phyloP scores from a whole-genome alignment of 805 yeast species.

The Lipomyces chichibuensis region DNA sequence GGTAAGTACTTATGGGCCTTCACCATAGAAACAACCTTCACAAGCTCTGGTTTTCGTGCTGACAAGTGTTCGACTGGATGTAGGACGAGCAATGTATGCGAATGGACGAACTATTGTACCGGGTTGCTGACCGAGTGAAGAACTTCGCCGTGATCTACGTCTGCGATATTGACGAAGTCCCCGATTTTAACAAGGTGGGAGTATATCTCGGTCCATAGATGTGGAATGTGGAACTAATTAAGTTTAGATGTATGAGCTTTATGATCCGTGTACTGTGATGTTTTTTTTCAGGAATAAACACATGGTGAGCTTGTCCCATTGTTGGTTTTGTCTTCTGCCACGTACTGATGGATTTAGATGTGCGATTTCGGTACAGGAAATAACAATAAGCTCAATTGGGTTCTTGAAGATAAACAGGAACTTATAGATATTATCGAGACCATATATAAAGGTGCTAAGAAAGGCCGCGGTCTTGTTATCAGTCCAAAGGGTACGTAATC shows the following conservation, averaged over 20 bases:
- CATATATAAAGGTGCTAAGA: slow-evolving; percentile 84
- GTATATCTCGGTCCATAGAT: not conserved
- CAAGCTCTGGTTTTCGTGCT: not conserved
- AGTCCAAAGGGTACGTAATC: slow-evolving; percentile 60
- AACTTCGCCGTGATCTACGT: slow-evolving; percentile 87
- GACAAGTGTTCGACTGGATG: not conserved
- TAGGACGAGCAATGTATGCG: slow-evolving; percentile 75
- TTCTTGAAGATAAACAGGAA: slow-evolving; percentile 78
- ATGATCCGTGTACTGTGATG: slow-evolving; percentile 91
- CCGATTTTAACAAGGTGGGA: slow-evolving; percentile 67
- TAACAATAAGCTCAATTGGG: slow-evolving; percentile 89
- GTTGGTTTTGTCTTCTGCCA: not conserved
- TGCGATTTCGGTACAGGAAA: slow-evolving; percentile 98
- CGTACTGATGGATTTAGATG: slow-evolving; percentile 54
- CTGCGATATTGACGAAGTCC: slow-evolving; percentile 86
- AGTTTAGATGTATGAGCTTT: slow-evolving; percentile 76
- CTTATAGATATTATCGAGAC: slow-evolving; percentile 89
- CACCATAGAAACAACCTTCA: not conserved
- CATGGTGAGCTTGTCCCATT: slow-evolving; percentile 23
- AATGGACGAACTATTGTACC: slow-evolving; percentile 84
- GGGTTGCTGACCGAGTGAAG: slow-evolving; percentile 77
- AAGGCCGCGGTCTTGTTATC: slow-evolving; percentile 88
- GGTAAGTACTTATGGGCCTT: slow-evolving; percentile 34
- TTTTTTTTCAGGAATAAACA: slow-evolving; percentile 75
- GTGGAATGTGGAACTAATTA: slow-evolving; percentile 43